Evolutionary conservation across 139 green algal species (phyloP), one percentile per base, ranked within the genome.

Genomic region (Coelastrella sp.): DNA sequence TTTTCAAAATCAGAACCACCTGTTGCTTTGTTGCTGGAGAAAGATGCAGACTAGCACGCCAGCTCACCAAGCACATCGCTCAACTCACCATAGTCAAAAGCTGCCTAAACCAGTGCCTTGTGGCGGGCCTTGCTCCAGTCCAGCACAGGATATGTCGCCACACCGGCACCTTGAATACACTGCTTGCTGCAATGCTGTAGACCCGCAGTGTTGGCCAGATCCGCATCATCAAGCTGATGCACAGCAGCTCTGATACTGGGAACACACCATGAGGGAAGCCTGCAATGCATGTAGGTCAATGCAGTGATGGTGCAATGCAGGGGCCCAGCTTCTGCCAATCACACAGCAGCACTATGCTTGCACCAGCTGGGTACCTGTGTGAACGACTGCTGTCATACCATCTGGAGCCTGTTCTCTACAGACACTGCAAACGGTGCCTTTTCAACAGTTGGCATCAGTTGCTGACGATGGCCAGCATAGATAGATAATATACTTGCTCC

Each of bases 101-200:
- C 78, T 70, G 57, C 57, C 83, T 59, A 59, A 92, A 94, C 20
- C 79, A 86, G 35, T 6, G 61, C 60, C 57, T 14, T 20, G 65
- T 88, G 14, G 92, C 92, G 7, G 92, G 92, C 49, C 74, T 12
- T 17, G 84, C 87, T n/a, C 92, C 92, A 19, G 92, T 85, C 92
- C 84, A 91, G 7, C 78, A 56, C 78, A 93, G 90, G 63, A 94
- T 72, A 88, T 94, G 92, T 19, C 90, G 84, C 90, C 90, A 94
- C 22, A 92, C 60, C 0, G 92, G 92, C 11, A 93, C 83, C 19
- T 73, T 82, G 65, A 93, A 94, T 12, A 94, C 82, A 49, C 24
- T 74, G 73, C 70, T 85, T 15, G 92, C 92, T 27, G 87, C 90
- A 15, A 94, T 90, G 74, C 72, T 82, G 80, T 91, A 88, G 19